A percentile compares a stretch with the other conserved stretches of the same genome.
Conservation (phyloP, 2,329 filamentous ascomycete genomes). For the Capronia americana region DNA sequence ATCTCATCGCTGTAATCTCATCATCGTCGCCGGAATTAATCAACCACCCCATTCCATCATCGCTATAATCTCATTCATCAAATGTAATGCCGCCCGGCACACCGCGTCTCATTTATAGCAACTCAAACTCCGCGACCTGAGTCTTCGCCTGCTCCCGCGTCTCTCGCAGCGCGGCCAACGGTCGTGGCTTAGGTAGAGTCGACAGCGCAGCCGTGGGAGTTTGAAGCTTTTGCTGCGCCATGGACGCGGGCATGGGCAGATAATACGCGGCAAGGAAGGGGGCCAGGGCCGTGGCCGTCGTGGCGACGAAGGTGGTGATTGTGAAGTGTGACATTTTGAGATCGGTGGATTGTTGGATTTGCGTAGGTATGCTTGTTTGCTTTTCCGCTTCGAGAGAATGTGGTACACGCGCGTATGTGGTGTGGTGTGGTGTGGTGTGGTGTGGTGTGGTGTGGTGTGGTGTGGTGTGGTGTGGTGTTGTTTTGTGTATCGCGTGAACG, state of each 20-base stretch:
- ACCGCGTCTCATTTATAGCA: not conserved
- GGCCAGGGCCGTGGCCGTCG: conserved; percentile 30
- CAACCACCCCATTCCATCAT: not conserved
- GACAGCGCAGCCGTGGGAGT: conserved; percentile 11
- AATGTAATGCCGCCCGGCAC: not conserved
- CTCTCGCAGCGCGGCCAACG: conserved; percentile 23
- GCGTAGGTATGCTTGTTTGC: too few species aligned
- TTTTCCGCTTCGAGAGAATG: not conserved
- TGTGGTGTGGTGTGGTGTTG: not conserved
- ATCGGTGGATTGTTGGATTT: too few species aligned
- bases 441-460: conserved; percentile 4
- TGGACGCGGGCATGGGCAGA: conserved; percentile 18
- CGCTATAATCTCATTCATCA: not conserved
- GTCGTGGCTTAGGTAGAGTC: conserved; percentile 28
- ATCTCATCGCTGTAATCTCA: not conserved
- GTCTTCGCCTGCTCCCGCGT: conserved; percentile 20
- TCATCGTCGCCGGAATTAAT: not conserved
- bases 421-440: not conserved
- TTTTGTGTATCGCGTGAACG: not conserved
- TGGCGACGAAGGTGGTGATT: conserved; percentile 26
- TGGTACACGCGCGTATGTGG: too few species aligned
- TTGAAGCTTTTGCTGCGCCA: conserved; percentile 8
- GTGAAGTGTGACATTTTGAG: conserved; percentile 28
- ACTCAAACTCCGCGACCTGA: conserved; percentile 17
- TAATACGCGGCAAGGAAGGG: conserved; percentile 31